A percentile compares a stretch with the other conserved stretches of the same genome.
phyloP scores from a whole-genome alignment of 2,329 filamentous ascomycete species.

The Lojkania enalia region DNA sequence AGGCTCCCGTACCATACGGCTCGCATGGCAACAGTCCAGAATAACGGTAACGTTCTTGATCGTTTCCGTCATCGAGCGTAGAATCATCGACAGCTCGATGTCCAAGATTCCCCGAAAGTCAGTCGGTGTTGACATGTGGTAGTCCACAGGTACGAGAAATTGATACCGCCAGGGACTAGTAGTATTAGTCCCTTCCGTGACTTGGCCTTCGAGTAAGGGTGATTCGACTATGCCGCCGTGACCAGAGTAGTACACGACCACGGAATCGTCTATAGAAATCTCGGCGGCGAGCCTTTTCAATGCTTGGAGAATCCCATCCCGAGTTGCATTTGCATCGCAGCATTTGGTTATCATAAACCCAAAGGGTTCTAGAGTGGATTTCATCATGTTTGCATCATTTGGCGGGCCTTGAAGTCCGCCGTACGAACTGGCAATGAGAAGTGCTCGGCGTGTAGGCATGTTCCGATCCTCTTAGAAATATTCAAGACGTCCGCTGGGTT shows the following conservation, averaged over 20 bases:
- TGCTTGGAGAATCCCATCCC: background rate
- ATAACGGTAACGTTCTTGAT: conserved; percentile 1
- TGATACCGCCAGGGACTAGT: background rate
- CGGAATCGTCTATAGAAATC: background rate
- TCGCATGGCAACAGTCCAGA: conserved; percentile 2
- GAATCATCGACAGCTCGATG: background rate
- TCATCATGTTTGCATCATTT: background rate
- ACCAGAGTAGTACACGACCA: background rate
- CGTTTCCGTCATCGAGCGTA: background rate
- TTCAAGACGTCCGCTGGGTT: too few species aligned
- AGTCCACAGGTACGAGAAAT: background rate
- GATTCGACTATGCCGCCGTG: background rate
- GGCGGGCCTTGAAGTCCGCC: background rate
- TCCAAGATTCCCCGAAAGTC: background rate
- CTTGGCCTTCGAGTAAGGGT: background rate
- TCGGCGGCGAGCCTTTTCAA: background rate
- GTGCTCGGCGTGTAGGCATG: too few species aligned
- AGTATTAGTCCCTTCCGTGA: background rate
- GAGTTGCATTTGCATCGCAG: background rate
- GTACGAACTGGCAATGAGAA: background rate
- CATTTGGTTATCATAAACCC: background rate
- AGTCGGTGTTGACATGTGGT: background rate
- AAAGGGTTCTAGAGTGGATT: background rate
- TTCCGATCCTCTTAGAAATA: too few species aligned
- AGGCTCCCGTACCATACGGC: background rate